phyloP scores from a whole-genome alignment of 129 eudicot genomes.

The Flaveria linearis region DNA sequence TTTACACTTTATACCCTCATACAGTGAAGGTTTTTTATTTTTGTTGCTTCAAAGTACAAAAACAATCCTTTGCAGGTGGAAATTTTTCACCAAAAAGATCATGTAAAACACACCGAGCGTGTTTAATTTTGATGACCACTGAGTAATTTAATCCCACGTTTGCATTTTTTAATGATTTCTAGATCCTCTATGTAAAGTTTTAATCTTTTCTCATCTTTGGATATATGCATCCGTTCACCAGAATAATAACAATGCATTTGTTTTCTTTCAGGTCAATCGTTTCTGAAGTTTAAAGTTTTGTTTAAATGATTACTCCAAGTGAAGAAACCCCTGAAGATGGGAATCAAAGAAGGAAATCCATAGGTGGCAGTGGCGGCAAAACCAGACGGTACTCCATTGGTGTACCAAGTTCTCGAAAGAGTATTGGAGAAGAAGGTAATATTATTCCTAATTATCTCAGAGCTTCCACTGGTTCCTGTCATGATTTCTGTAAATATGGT shows the following conservation, averaged over 20 bases:
- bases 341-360: constrained; percentile 28
- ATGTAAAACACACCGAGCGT: neutral
- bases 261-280: neutral
- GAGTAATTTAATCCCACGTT: neutral
- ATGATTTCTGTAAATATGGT: constrained; percentile 81
- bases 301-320: constrained; percentile 35
- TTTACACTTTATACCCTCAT: neutral
- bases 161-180: neutral
- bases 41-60: neutral
- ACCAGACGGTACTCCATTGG: constrained; percentile 33
- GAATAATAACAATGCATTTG: neutral
- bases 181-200: neutral
- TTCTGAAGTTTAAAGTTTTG: constrained; percentile 13
- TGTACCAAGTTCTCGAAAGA: constrained; percentile 17
- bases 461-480: constrained; percentile 93
- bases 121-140: neutral
- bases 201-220: neutral
- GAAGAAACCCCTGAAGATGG: constrained; percentile 34
- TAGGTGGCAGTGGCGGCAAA: constrained; percentile 30
- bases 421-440: constrained; percentile 32
- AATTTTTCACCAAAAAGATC: neutral
- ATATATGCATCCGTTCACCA: neutral
- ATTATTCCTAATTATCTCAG: constrained; percentile 68
- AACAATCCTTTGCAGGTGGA: no score
- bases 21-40: neutral